Base-by-base conservation (phyloP, 2,329 filamentous ascomycete species). In the Septoria linicola region DNA sequence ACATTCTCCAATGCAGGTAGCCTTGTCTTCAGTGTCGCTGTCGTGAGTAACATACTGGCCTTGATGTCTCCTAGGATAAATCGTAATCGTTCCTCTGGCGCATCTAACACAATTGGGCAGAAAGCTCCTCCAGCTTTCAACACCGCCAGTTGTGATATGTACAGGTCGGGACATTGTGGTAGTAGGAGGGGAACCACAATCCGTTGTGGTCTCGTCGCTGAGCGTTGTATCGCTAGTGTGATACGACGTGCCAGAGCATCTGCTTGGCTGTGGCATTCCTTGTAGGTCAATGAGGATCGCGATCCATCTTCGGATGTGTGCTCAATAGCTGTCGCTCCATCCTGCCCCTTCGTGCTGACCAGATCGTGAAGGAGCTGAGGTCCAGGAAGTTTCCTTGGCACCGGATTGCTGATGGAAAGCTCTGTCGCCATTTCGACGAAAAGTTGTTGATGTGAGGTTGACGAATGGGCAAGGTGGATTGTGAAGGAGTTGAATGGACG, bases 81-180 rank as follows among this genome's bases (percentile, higher is more conserved):
- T 43, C 78, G 80, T 36, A 95, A 77, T 41, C 91, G 79, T 46
- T 95, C 89, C 3, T 76, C 68, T 0, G 91, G 91, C 0, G 85
- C 81, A 68, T 95, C 90, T 41, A 88, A 76, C 54, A 86, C 86
- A 49, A 96, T 73, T 0, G 91, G 90, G 59, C 90, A 96, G 62
- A 96, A 96, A 0, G 89, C 89, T 30, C 81, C 88, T 5, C 91
- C 91, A 10, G 84, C 83, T 68, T 91, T 90, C 40, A 96, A 74
- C 46, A 92, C 81, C 3, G 85, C 89, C 37, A 96, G 69, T 55
- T 88, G 80, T 1, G 88, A 78, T 50, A 93, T 77, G 68, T 96
- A 96, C 19, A 96, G 76, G 40, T 84, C 78, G 8, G 85, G 82
- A 11, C 81, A 87, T 70, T 96, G 91, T 2, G 86, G 84, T 13